phyloP scores from a whole-genome alignment of 2,329 filamentous ascomycete genomes.

The Exophiala mesophila region DNA sequence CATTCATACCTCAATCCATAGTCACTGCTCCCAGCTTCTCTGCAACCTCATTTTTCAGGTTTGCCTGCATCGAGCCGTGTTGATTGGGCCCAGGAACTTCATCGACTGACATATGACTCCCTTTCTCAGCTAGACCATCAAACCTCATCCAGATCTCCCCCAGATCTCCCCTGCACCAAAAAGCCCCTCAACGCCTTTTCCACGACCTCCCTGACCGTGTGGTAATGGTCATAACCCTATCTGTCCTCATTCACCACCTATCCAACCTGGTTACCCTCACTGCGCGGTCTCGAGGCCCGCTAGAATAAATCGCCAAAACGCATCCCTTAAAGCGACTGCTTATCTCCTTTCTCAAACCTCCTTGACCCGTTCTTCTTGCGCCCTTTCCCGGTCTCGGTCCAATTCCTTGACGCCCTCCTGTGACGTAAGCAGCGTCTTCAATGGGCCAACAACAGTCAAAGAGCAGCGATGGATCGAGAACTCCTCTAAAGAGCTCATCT shows the following conservation, averaged over 20 bases:
- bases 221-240: too few relatives aligned
- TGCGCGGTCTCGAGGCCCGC: slow-evolving; percentile 7
- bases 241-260: too few relatives aligned
- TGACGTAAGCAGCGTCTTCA: slow-evolving; percentile 32
- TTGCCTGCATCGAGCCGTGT: background rate
- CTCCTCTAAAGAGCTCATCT: slow-evolving; percentile 39
- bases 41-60: too few relatives aligned
- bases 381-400: slow-evolving; percentile 1
- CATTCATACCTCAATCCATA: too few relatives aligned
- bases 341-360: slow-evolving; percentile 33
- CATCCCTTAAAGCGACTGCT: slow-evolving; percentile 32
- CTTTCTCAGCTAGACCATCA: slow-evolving; percentile 15
- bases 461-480: slow-evolving; percentile 49
- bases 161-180: slow-evolving; percentile 1
- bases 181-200: slow-evolving; percentile 8
- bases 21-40: too few relatives aligned
- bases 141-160: too few relatives aligned
- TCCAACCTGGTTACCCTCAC: too few relatives aligned
- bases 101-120: slow-evolving; percentile 7
- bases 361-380: slow-evolving; percentile 25
- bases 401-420: slow-evolving; percentile 1
- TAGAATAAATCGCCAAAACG: slow-evolving; percentile 27
- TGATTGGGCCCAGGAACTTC: background rate
- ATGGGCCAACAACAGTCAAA: slow-evolving; percentile 52
- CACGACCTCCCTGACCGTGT: slow-evolving; percentile 2